Base-by-base conservation (phyloP, 1,139 yeast genomes). In the Geotrichum phurueaensis region DNA sequence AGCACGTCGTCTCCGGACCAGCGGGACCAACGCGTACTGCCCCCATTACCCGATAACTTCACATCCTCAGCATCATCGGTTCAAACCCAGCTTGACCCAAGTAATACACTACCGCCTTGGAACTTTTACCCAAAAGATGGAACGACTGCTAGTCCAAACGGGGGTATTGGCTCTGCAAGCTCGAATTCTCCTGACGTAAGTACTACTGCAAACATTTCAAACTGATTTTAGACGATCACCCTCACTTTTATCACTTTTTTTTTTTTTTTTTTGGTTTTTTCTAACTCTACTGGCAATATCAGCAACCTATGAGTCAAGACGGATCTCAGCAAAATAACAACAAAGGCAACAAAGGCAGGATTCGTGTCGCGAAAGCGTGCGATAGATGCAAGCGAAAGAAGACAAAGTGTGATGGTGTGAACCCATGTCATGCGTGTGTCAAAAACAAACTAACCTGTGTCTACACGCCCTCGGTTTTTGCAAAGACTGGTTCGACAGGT, bases 311-410 rank as follows among this genome's bases (percentile, higher is more conserved):
- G 31, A 27, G 9, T 18, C 53, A 27, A 27, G 36, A 27, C 47
- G 23, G 22, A 15, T 13, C 31, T 3, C 31, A 20, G 18, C 43
- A 36, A 36, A 10, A n/a, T n/a, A 36, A 36, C 15, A 36, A 6
- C 18, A 36, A 36, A 36, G 43, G 2, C 18, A 5, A n/a, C 10
- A 56, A 51, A 33, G 49, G 54, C 51, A 57, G 64, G 39, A 56
- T 63, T n/a, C 58, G 62, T 18, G 88, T 84, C 2, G 76, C 78
- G 56, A 80, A 79, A 64, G 89, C 89, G 1, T 84, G 89, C 67
- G 84, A 81, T 62, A 74, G 85, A 27, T 84, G 89, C 71, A 76
- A 86, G 65, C 73, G 77, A 36, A 85, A 83, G 62, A 84, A 84
- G 70, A 83, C 83, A 63, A 84, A 84, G 68, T 84, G 89, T 68